Conservation (phyloP, 768 basidiomycete species). For the Termitomyces sp. region DNA sequence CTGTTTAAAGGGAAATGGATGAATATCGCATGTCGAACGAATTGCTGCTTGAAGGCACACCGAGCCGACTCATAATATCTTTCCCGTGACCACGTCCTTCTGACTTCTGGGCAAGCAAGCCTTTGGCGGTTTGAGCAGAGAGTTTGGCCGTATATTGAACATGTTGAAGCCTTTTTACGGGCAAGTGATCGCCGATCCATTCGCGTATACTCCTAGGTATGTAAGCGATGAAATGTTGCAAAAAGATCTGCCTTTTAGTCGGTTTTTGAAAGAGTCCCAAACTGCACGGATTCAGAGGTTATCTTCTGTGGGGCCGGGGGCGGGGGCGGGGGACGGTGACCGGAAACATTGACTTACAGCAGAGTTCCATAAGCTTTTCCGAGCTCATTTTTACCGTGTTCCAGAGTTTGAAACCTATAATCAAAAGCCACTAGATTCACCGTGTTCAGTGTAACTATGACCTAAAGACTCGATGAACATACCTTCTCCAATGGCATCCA, state of each 20-base stretch:
- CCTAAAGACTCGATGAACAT: neutral
- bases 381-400: constrained; percentile 30
- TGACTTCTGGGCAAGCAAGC: constrained; percentile 30
- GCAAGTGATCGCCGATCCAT: constrained; percentile 25
- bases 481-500: constrained; percentile 51
- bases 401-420: constrained; percentile 37
- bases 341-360: too few relatives aligned
- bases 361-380: constrained; percentile 29
- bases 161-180: constrained; percentile 24
- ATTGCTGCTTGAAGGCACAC: constrained; percentile 16
- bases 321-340: too few relatives aligned
- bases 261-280: constrained; percentile 26
- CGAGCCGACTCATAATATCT: constrained; percentile 40
- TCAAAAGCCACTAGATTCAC: constrained; percentile 40
- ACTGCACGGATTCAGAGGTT: constrained; percentile 11
- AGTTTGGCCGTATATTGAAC: constrained; percentile 26
- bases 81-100: constrained; percentile 28
- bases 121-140: constrained; percentile 26
- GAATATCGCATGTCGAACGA: neutral
- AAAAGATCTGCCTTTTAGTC: constrained; percentile 24
- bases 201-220: constrained; percentile 27
- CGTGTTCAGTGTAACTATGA: neutral
- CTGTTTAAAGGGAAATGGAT: constrained; percentile 19
- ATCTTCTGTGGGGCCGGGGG: too few relatives aligned
- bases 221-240: constrained; percentile 23